Evolutionary conservation across 192 early-diverging fungal species (phyloP), one percentile per base, ranked within the genome.

Genomic region (Geranomyces variabilis): DNA sequence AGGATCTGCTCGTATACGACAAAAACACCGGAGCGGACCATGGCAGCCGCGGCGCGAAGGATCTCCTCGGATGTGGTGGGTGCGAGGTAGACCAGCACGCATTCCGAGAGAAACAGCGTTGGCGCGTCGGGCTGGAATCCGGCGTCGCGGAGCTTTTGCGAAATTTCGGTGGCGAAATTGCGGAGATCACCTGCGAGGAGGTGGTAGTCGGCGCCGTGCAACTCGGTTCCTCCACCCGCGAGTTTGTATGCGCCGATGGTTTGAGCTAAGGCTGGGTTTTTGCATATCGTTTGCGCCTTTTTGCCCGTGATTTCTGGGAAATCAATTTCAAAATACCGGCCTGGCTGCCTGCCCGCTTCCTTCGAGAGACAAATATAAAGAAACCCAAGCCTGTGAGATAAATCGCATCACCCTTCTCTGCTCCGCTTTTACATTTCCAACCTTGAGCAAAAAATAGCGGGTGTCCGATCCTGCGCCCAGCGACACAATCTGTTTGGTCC

Each of bases 401-500:
- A 41, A 41, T 41, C 10, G 3, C 36, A 10, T 10, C 36, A 10
- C 10, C 36, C 36, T 41, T 10, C 3, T 41, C 36, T 7, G 36
- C 36, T 41, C 10, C n/a, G n/a, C n/a, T n/a, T n/a, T n/a, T n/a
- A n/a, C n/a, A n/a, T n/a, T n/a, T 41, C 36, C 36, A 41, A 88
- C 90, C 81, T 92, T 89, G 53, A 93, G 79, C 19, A 86, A 68
- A 76, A 97, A 96, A 67, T 90, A 97, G 22, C 94, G 85, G 0
- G 97, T 97, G 71, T 99, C 97, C 53, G 90, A 91, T 1, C 97
- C 97, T 7, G 93, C 93, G 15, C 97, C 97, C 10, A 97, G 70
- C 0, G 87, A 84, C 0, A 99, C 90, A 46, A 99, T 89, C 75
- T 99, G 94, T 56, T 89, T 88, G 56, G 78, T 81, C 34, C 56